Evolutionary conservation across 306 rosid genomes (phyloP).

Genomic region (Quercus glauca): DNA sequence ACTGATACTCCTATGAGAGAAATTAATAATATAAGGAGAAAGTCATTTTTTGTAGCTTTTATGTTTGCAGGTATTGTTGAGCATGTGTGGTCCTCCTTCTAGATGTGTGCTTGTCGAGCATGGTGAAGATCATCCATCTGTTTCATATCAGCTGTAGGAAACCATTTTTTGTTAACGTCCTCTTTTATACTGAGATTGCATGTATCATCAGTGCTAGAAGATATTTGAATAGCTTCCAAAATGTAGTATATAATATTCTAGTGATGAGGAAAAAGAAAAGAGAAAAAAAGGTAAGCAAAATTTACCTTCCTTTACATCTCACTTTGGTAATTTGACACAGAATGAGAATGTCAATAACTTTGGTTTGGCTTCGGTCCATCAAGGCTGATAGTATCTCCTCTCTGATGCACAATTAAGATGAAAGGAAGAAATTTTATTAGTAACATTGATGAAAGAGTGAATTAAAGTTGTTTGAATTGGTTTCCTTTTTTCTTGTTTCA

Average conservation of each 20-base stretch:
- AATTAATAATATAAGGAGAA: not conserved
- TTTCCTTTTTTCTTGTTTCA: too few species aligned
- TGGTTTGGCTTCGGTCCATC: not conserved
- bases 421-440: not conserved
- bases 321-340: not conserved
- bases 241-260: conserved; percentile 11
- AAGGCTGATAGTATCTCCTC: not conserved
- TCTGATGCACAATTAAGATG: not conserved
- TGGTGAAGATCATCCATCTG: conserved; percentile 50
- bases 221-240: conserved; percentile 4
- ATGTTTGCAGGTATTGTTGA: conserved; percentile 67
- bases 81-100: conserved; percentile 95
- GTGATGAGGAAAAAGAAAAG: conserved; percentile 1
- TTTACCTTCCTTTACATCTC: not conserved
- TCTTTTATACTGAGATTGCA: conserved; percentile 5
- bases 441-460: too few species aligned
- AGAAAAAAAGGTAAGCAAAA: not conserved
- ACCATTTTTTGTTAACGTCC: not conserved
- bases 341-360: not conserved
- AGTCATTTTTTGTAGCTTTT: not conserved
- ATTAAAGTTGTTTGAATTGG: too few species aligned
- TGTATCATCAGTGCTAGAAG: conserved; percentile 1
- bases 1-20: not conserved
- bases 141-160: conserved; percentile 38
- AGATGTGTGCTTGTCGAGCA: conserved; percentile 52